Base-by-base conservation (phyloP, 2,329 filamentous ascomycete species). In the Botrytis squamosa region DNA sequence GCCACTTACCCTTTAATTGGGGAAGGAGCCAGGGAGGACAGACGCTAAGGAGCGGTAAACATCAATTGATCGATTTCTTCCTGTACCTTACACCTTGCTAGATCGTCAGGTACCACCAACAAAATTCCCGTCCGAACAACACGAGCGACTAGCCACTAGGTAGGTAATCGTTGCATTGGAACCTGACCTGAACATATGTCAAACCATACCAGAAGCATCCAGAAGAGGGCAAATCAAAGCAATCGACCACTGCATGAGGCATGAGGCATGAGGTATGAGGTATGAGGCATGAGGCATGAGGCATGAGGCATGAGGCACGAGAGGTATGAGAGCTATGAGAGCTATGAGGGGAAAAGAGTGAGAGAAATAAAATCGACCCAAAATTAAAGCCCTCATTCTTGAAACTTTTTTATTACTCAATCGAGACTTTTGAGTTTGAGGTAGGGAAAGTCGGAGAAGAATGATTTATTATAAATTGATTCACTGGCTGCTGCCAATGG, bases 101-200 rank as follows among this genome's bases (percentile, higher is more conserved):
- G 70, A 72, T 72, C 70, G 62, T 67, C 70, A 72, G 70, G 70
- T 72, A 72, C 70, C 44, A 72, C 66, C 16, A 38, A 40, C 5
- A 40, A n/a, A n/a, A 66, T 22, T 55, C 46, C 66, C 66, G 25
- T 68, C 49, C 36, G 49, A 57, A 42, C 66, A 33, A 68, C 49
- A 68, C 46, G 46, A 68, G 64, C 64, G 25, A n/a, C 49, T n/a
- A 55, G 49, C 52, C n/a, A 57, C 52, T 29, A 57, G 52, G 52
- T 29, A 57, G 52, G 52, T 52, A 25, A 16, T 38, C 36, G 25
- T 67, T 52, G 64, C 44, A 67, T 67, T 36, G n/a, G 44, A 67
- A 52, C 64, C 44, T 52, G 44, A 67, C 64, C 44, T 52, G 33
- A 18, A 18, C 44, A n/a, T 49, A 40, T 64, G 25, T 36, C 44